Conservation (phyloP, 495 filamentous ascomycete species). For the Penicillium dipodomyicola region DNA sequence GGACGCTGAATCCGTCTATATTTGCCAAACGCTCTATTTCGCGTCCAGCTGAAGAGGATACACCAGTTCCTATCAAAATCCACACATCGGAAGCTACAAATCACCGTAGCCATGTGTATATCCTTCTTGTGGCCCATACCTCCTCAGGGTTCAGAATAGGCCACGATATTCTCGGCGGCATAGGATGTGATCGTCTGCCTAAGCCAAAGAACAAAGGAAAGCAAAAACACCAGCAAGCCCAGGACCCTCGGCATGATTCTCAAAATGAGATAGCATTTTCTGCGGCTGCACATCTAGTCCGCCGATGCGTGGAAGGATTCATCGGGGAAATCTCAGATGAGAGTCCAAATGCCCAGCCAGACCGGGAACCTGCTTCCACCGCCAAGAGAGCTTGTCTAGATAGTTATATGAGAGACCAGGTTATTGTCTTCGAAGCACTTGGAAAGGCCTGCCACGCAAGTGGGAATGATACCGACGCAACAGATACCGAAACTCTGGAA, state of each 20-base stretch:
- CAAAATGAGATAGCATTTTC: not conserved
- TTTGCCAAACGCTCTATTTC: slow-evolving; percentile 3
- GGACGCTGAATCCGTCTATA: slow-evolving; percentile 11
- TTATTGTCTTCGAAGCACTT: slow-evolving; percentile 78
- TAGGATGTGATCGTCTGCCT: slow-evolving; percentile 1
- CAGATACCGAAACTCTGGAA: slow-evolving; percentile 32
- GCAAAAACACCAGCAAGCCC: not conserved
- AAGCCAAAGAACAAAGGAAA: slow-evolving; percentile 10
- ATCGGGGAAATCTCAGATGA: slow-evolving; percentile 50
- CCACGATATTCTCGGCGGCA: slow-evolving; percentile 54
- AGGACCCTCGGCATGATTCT: not conserved
- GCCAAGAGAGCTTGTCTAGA: slow-evolving; percentile 52
- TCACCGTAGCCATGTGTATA: slow-evolving; percentile 61
- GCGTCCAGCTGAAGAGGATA: not conserved
- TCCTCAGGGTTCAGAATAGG: slow-evolving; percentile 61
- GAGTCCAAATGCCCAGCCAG: not conserved
- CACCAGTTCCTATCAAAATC: slow-evolving; percentile 42
- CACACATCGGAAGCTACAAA: slow-evolving; percentile 56
- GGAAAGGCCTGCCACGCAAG: slow-evolving; percentile 27
- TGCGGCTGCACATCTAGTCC: slow-evolving; percentile 32
- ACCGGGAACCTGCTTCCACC: not conserved
- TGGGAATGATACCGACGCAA: slow-evolving; percentile 15
- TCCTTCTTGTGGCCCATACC: slow-evolving; percentile 71
- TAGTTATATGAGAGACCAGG: slow-evolving; percentile 72
- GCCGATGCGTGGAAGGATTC: slow-evolving; percentile 56